Base-by-base conservation (phyloP, 73 alveolate genomes). In the Paramecium bursaria region DNA sequence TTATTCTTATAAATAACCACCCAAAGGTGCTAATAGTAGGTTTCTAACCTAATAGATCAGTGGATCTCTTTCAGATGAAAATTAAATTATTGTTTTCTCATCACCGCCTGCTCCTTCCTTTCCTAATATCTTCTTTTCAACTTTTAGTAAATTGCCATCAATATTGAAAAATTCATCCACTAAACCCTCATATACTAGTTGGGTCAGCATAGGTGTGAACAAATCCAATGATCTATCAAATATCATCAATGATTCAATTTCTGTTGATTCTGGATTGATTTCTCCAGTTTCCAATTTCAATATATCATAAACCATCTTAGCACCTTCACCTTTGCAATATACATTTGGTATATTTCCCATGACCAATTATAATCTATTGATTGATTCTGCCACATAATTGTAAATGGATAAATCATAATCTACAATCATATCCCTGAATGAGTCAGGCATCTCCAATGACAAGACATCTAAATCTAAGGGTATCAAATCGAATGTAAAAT, bases 391-490 rank as follows among this genome's bases (percentile, higher is more conserved):
- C 7, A 87, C 86, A 46, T 87, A 75, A 23, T 55, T 46, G 30
- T 76, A 86, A 17, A 88, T 75, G 27, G 92, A 75, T 29, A 75
- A 87, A 48, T 89, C 92, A 25, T 60, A 35, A 51, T 89, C 92
- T 19, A 89, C 46, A 35, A 53, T 50, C 79, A 89, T 87, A 42
- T 79, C 90, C 46, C 91, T 86, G 25, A 87, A 76, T 5, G 91
- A 52, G 57, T 49, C 67, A 10, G 74, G 90, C 90, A 75, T 87
- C 47, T 87, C 90, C 35, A 89, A 61, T 22, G 94, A 87, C 19
- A 89, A 57, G 7, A 89, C 74, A 75, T 89, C 95, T 33, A 86
- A 82, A 44, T 89, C 95, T 11, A 89, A 53, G 14, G 95, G 95
- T 31, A 87, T 82, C 6, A 87, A 51, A 61, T 90, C 96, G 13